Percentiles rank a stretch among this genome's conserved stretches.
Conservation (phyloP, 2,329 filamentous ascomycete genomes). For the Hymenoscyphus scutula region DNA sequence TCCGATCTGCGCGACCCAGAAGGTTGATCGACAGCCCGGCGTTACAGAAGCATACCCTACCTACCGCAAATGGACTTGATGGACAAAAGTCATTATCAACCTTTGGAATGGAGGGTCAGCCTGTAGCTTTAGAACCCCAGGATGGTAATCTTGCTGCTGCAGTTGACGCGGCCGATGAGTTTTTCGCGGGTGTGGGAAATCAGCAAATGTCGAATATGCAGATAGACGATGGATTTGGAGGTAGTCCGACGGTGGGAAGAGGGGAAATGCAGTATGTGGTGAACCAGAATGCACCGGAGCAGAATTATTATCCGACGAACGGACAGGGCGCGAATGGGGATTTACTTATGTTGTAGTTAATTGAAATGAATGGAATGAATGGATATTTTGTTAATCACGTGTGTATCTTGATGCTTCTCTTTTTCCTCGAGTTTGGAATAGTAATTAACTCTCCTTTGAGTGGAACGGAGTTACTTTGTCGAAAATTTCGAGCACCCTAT, state of each 20-base stretch:
- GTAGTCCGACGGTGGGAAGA: constrained; percentile 45
- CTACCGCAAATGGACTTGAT: constrained; percentile 50
- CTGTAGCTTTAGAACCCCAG: constrained; percentile 31
- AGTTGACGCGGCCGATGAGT: constrained; percentile 81
- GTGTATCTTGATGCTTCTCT: background rate
- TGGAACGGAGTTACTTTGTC: too few species aligned
- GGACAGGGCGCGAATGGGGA: constrained; percentile 67
- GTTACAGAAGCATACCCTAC: constrained; percentile 69
- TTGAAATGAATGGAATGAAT: background rate
- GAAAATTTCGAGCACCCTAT: too few species aligned
- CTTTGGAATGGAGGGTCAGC: constrained; percentile 48
- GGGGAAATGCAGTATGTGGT: constrained; percentile 65
- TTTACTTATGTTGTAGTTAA: constrained; percentile 59
- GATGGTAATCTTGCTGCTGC: constrained; percentile 62
- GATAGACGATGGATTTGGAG: constrained; percentile 65
- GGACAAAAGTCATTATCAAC: constrained; percentile 59
- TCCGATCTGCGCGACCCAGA: constrained; percentile 80
- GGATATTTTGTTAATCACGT: background rate
- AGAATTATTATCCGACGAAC: constrained; percentile 67
- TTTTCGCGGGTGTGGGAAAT: constrained; percentile 76
- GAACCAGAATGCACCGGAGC: constrained; percentile 76
- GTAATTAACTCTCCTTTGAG: too few species aligned
- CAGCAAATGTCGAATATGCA: constrained; percentile 72
- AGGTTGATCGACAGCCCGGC: constrained; percentile 80
- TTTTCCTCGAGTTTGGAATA: background rate